phyloP scores from a whole-genome alignment of 495 filamentous ascomycete species.

The Penicillium canariense region DNA sequence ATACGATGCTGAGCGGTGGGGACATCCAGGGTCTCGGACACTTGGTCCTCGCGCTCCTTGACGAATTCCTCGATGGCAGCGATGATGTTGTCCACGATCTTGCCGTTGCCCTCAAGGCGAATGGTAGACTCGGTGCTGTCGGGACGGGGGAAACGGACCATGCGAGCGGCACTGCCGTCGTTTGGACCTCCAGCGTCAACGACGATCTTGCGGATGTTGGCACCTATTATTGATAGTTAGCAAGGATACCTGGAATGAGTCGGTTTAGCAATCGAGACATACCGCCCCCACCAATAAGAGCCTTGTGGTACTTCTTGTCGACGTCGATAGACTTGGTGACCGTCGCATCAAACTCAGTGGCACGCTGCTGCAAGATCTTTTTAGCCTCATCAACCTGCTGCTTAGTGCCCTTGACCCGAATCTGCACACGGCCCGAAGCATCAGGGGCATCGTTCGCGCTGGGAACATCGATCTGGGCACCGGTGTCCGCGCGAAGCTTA shows the following conservation, averaged over 20 bases:
- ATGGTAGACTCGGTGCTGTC: slow-evolving; percentile 77
- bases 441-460: slow-evolving; percentile 59
- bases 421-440: slow-evolving; percentile 65
- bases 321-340: slow-evolving; percentile 80
- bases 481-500: slow-evolving; percentile 74
- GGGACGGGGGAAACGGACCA: slow-evolving; percentile 86
- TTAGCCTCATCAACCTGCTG: slow-evolving; percentile 85
- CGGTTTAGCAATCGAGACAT: slow-evolving; percentile 34
- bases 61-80: slow-evolving; percentile 76
- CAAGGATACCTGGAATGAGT: slow-evolving; percentile 1
- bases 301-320: slow-evolving; percentile 86
- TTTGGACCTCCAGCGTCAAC: slow-evolving; percentile 84
- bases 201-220: slow-evolving; percentile 83
- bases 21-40: slow-evolving; percentile 72
- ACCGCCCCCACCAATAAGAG: slow-evolving; percentile 87
- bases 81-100: slow-evolving; percentile 86
- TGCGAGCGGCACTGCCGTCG: slow-evolving; percentile 75
- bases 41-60: slow-evolving; percentile 72
- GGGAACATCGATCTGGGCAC: slow-evolving; percentile 87
- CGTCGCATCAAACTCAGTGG: slow-evolving; percentile 79
- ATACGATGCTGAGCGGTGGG: slow-evolving; percentile 83
- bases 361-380: slow-evolving; percentile 80
- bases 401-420: slow-evolving; percentile 87
- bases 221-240: slow-evolving; percentile 57
- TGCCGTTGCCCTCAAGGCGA: slow-evolving; percentile 75